Conservation (phyloP, 148 eudicot species). For the Pouteria glomerata region DNA sequence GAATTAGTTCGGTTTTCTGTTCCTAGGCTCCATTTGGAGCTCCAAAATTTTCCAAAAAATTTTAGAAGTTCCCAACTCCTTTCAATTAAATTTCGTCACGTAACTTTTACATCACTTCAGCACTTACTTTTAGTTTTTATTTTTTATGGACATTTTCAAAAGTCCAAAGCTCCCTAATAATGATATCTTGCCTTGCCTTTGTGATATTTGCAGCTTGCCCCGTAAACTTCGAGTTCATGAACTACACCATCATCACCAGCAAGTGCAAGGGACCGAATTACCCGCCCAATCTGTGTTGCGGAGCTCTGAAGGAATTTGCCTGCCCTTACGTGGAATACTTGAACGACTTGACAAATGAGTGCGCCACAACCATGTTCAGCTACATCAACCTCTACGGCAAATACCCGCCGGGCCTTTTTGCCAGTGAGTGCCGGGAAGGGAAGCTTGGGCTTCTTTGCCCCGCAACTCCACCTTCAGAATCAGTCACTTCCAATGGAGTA, state of each 20-base stretch:
- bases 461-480: constrained; percentile 15
- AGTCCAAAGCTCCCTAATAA: no score
- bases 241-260: constrained; percentile 44
- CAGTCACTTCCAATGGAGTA: not conserved
- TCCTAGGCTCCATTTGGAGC: no score
- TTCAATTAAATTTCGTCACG: no score
- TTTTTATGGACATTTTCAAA: no score
- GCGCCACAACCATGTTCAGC: constrained; percentile 49
- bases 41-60: no score
- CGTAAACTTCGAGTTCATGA: constrained; percentile 38
- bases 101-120: no score
- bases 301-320: constrained; percentile 34
- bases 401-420: constrained; percentile 40
- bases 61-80: no score
- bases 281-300: constrained; percentile 28
- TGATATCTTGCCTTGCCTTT: not conserved
- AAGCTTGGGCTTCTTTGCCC: constrained; percentile 34
- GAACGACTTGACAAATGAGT: constrained; percentile 31
- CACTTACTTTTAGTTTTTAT: no score
- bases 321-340: constrained; percentile 32
- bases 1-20: no score
- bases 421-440: constrained; percentile 31
- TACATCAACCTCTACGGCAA: constrained; percentile 48
- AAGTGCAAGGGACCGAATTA: constrained; percentile 46
- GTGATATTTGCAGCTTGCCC: constrained; percentile 39